These are phyloP conservation scores for Naganishia sp. DNA, from an alignment of 1,284 basidiomycete genomes.

Conservation along the genomic window DNA sequence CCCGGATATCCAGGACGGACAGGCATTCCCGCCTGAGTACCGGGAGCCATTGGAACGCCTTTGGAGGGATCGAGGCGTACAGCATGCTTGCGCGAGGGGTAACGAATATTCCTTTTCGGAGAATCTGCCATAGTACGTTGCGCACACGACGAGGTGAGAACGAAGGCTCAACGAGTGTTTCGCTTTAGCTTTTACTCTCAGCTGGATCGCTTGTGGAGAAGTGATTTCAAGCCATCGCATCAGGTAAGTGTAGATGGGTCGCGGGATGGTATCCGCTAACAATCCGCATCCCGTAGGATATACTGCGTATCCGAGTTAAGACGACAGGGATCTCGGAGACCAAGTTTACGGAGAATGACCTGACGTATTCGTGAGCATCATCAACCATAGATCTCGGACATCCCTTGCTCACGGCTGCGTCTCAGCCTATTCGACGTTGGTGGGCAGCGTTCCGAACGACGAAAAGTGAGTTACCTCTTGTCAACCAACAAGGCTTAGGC, in stretches of 20 bases:
- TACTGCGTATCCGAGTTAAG: slow-evolving; percentile 79
- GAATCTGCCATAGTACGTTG: slow-evolving; percentile 63
- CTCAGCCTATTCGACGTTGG: slow-evolving; percentile 86
- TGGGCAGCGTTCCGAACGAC: slow-evolving; percentile 92
- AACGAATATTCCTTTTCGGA: slow-evolving; percentile 87
- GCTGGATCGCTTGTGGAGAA: slow-evolving; percentile 75
- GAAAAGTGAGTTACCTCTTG: slow-evolving; percentile 59
- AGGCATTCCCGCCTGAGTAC: slow-evolving; percentile 70
- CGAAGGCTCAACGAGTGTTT: not conserved
- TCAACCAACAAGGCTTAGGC: no score
- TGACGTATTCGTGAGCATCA: slow-evolving; percentile 38
- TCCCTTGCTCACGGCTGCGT: slow-evolving; percentile 15
- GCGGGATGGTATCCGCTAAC: not conserved
- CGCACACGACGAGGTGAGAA: no score
- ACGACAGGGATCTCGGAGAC: slow-evolving; percentile 96
- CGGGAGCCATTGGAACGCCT: slow-evolving; percentile 67
- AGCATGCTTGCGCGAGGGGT: slow-evolving; percentile 69
- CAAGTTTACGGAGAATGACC: slow-evolving; percentile 62
- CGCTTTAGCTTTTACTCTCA: slow-evolving; percentile 66
- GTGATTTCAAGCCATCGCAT: slow-evolving; percentile 67
- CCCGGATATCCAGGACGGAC: slow-evolving; percentile 72
- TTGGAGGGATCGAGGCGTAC: slow-evolving; percentile 77
- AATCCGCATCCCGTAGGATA: slow-evolving; percentile 57
- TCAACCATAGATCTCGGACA: not conserved
- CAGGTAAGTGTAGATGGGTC: not conserved